These are phyloP conservation scores for Spizellomyces sp. DNA, from an alignment of 192 early-diverging fungal species.

Conservation along the genomic window DNA sequence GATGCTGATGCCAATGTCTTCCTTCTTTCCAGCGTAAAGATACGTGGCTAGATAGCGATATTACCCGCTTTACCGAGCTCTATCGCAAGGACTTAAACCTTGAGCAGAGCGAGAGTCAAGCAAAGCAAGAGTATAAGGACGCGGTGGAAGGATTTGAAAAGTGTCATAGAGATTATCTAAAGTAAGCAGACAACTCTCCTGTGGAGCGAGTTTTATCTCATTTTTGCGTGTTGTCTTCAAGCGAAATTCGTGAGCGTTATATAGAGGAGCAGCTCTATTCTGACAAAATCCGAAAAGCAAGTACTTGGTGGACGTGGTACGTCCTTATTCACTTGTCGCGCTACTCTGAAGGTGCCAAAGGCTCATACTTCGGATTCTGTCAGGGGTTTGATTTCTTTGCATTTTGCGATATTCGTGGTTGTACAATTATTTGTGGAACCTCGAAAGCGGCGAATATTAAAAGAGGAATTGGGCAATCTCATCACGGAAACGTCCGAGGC, in stretches of 20 bases:
- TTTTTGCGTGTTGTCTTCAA: not conserved
- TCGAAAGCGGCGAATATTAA: conserved; percentile 31
- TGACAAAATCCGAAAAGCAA: conserved; percentile 51
- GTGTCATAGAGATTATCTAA: conserved; percentile 45
- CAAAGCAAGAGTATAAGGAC: conserved; percentile 39
- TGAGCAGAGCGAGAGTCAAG: conserved; percentile 39
- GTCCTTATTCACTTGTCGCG: not conserved
- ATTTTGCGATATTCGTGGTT: conserved; percentile 45
- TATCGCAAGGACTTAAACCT: conserved; percentile 44
- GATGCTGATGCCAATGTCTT: not conserved
- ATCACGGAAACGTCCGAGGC: conserved; percentile 31
- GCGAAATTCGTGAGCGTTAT: conserved; percentile 54
- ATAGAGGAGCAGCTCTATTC: conserved; percentile 58
- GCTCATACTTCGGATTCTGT: conserved; percentile 2
- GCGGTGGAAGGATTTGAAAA: conserved; percentile 43
- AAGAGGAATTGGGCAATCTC: conserved; percentile 34
- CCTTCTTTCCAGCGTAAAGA: conserved; percentile 36
- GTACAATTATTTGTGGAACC: conserved; percentile 49
- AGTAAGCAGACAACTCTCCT: conserved; percentile 6
- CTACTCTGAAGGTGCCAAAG: conserved; percentile 3
- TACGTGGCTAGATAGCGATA: conserved; percentile 45
- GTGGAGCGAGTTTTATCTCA: not conserved
- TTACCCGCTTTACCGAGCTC: conserved; percentile 45
- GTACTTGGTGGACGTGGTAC: conserved; percentile 51
- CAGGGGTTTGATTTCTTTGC: conserved; percentile 50